Evolutionary conservation across 371 early-diverging fungal genomes (phyloP).

Genomic region (Batkoa obscura): DNA sequence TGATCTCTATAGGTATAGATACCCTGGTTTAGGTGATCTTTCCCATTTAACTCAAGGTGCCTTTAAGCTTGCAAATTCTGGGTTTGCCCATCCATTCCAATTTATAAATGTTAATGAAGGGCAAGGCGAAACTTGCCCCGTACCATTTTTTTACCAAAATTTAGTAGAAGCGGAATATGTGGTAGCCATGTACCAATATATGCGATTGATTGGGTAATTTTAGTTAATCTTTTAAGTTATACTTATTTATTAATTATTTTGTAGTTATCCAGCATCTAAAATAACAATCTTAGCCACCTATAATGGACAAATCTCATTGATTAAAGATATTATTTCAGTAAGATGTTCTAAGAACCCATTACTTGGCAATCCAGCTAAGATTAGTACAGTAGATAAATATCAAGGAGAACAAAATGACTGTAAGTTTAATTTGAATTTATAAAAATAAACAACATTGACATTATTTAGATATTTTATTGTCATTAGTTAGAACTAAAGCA

Average conservation of each 20-base stretch:
- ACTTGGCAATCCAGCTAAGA: conserved; percentile 44
- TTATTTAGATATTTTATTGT: conserved; percentile 57
- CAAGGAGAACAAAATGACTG: conserved; percentile 90
- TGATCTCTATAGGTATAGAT: conserved; percentile 65
- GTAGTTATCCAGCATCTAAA: conserved; percentile 55
- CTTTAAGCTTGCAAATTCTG: conserved; percentile 54
- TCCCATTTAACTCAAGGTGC: conserved; percentile 16
- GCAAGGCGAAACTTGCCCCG: conserved; percentile 67
- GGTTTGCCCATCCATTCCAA: conserved; percentile 68
- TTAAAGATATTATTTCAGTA: conserved; percentile 65
- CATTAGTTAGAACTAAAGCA: conserved; percentile 72
- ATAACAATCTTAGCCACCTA: conserved; percentile 88
- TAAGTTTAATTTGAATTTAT: conserved; percentile 14
- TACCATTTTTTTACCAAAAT: conserved; percentile 61
- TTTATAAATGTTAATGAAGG: conserved; percentile 56
- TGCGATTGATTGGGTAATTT: conserved; percentile 64
- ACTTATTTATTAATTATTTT: neutral
- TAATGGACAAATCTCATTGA: conserved; percentile 82
- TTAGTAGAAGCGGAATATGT: conserved; percentile 93
- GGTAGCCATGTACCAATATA: conserved; percentile 86
- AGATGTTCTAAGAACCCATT: conserved; percentile 70
- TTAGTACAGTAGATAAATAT: conserved; percentile 84
- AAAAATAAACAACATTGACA: neutral
- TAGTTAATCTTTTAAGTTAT: conserved; percentile 6
- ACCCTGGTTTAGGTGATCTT: conserved; percentile 41